These are phyloP conservation scores for Raphanus sativus DNA, from an alignment of 345 rosid species.

Conservation along the genomic window DNA sequence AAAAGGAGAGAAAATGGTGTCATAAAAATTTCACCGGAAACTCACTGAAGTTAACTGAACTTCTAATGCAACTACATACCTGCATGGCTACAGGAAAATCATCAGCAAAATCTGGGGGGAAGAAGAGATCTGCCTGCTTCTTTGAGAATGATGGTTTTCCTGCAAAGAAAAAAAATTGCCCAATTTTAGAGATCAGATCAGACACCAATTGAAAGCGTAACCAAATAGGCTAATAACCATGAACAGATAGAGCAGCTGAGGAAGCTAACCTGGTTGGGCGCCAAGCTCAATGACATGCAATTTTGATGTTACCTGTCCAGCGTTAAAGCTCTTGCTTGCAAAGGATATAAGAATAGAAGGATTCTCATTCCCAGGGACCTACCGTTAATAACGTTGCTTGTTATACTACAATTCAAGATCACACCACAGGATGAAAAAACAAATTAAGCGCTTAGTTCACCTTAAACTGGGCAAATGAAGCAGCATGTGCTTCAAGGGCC, in stretches of 20 bases:
- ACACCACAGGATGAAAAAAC: conserved; percentile 3
- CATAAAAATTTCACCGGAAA: conserved; percentile 26
- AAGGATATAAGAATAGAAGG: conserved; percentile 88
- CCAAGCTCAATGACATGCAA: conserved; percentile 97
- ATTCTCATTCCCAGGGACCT: conserved; percentile 96
- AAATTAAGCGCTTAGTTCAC: conserved; percentile 38
- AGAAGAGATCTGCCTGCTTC: conserved; percentile 88
- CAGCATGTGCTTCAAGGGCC: conserved; percentile 99
- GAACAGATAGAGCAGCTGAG: conserved; percentile 5
- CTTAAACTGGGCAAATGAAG: conserved; percentile 89
- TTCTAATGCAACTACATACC: conserved; percentile 46
- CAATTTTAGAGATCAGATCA: conserved; percentile 21
- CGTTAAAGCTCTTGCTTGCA: conserved; percentile 83
- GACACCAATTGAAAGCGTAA: background rate
- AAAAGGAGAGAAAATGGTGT: conserved; percentile 12
- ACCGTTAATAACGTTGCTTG: conserved; percentile 2
- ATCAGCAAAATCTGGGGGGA: conserved; percentile 51
- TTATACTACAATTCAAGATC: conserved; percentile 26
- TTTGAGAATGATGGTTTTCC: conserved; percentile 93
- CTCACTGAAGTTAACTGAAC: conserved; percentile 9
- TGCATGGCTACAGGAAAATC: conserved; percentile 99
- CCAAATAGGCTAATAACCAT: conserved; percentile 1
- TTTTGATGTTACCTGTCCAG: conserved; percentile 92
- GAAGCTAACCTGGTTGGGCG: conserved; percentile 83
- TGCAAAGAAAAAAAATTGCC: conserved; percentile 32